Evolutionary conservation across 345 rosid species (phyloP).

Genomic region (Carallia brachiata): DNA sequence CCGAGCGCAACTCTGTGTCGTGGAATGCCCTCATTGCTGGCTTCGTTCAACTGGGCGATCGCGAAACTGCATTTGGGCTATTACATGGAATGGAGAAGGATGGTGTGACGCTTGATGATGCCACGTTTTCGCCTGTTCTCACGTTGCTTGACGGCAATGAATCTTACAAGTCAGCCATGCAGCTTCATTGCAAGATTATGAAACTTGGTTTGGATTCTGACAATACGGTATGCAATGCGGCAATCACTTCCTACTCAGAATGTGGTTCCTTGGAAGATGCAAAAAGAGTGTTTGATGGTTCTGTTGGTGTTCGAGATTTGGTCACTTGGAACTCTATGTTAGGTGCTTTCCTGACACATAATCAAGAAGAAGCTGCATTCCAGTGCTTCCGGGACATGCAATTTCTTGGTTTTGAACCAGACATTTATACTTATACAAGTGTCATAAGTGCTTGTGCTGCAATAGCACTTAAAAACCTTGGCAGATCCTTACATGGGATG

Average conservation of each 20-base stretch:
- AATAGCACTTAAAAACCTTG: constrained; percentile 31
- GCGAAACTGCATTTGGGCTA: constrained; percentile 47
- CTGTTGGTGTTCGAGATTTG: constrained; percentile 43
- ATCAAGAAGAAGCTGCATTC: constrained; percentile 46
- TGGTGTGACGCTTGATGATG: constrained; percentile 51
- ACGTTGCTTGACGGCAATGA: constrained; percentile 53
- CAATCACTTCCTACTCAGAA: constrained; percentile 54
- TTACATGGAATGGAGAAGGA: constrained; percentile 54
- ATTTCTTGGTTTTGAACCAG: constrained; percentile 41
- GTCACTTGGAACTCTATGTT: constrained; percentile 78
- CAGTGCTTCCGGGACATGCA: constrained; percentile 53
- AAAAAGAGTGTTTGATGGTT: constrained; percentile 48
- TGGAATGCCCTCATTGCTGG: constrained; percentile 79
- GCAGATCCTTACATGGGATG: constrained; percentile 56
- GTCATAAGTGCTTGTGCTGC: constrained; percentile 56
- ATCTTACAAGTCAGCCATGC: constrained; percentile 35
- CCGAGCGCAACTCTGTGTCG: constrained; percentile 51
- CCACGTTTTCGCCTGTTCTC: constrained; percentile 72
- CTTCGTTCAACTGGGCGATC: constrained; percentile 47
- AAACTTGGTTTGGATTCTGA: constrained; percentile 45
- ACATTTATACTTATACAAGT: constrained; percentile 66
- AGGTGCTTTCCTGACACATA: constrained; percentile 54
- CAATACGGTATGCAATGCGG: constrained; percentile 59
- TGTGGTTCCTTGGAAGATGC: constrained; percentile 63
- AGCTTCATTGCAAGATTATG: constrained; percentile 59